Conservation (phyloP, 2,329 filamentous ascomycete species). For the Ophiognomonia clavigignenti-juglandacearum region DNA sequence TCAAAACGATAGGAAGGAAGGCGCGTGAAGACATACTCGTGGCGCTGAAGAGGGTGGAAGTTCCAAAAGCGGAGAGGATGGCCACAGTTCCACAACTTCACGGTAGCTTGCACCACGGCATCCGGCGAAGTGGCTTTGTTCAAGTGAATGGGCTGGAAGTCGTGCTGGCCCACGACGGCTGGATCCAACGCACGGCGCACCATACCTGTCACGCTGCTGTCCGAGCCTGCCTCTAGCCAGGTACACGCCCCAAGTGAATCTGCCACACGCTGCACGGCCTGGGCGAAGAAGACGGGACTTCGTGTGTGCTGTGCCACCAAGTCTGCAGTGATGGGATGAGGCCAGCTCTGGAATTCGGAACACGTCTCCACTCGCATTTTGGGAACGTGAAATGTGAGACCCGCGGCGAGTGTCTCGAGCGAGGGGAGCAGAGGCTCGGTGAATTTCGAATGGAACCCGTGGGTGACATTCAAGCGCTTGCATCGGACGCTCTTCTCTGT, state of each 20-base stretch:
- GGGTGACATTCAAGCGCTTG: slow-evolving; percentile 22
- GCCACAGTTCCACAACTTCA: slow-evolving; percentile 19
- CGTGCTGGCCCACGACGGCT: background rate
- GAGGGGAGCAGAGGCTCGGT: slow-evolving; percentile 21
- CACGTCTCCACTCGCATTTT: slow-evolving; percentile 22
- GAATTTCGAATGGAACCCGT: slow-evolving; percentile 26
- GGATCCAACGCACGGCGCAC: slow-evolving; percentile 22
- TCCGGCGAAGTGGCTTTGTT: background rate
- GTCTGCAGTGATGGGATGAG: background rate
- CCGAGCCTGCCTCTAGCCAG: slow-evolving; percentile 30
- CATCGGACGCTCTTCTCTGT: slow-evolving; percentile 20
- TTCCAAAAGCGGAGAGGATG: slow-evolving; percentile 20
- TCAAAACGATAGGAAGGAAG: slow-evolving; percentile 27
- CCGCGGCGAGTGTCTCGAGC: slow-evolving; percentile 14
- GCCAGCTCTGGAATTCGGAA: slow-evolving; percentile 11
- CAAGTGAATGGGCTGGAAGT: slow-evolving; percentile 10
- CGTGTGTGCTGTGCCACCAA: slow-evolving; percentile 26
- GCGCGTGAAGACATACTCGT: slow-evolving; percentile 12
- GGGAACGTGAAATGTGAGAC: slow-evolving; percentile 17
- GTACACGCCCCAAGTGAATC: slow-evolving; percentile 18
- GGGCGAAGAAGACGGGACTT: slow-evolving; percentile 28
- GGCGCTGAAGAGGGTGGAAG: slow-evolving; percentile 17
- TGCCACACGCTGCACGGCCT: slow-evolving; percentile 24
- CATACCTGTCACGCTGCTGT: slow-evolving; percentile 29
- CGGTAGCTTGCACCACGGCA: slow-evolving; percentile 5